A percentile compares a stretch with the other conserved stretches of the same genome.
phyloP scores from a whole-genome alignment of 768 basidiomycete genomes.

The Neoboletus brunneissimus region DNA sequence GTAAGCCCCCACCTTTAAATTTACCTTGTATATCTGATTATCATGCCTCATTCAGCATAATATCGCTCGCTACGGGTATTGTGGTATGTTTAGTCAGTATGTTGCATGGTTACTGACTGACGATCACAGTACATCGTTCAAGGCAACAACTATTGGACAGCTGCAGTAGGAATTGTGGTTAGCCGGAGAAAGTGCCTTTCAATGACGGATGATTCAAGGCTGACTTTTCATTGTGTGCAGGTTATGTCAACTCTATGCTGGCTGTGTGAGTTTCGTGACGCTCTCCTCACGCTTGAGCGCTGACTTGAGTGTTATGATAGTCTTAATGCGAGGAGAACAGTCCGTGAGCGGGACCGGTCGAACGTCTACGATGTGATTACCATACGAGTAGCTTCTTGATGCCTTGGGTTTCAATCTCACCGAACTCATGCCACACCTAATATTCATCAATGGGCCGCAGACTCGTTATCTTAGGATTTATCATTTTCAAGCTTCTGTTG shows the following conservation, averaged over 20 bases:
- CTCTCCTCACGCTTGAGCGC: background rate
- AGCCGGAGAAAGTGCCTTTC: slow-evolving; percentile 4
- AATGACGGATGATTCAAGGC: background rate
- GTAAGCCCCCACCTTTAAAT: too few species aligned
- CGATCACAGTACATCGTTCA: slow-evolving; percentile 2
- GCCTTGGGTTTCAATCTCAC: background rate
- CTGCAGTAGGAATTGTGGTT: background rate
- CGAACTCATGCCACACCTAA: background rate
- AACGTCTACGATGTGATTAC: background rate
- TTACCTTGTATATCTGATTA: too few species aligned
- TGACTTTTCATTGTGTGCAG: background rate
- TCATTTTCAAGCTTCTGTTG: background rate
- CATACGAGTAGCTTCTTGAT: background rate
- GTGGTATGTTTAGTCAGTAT: too few species aligned
- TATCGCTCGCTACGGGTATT: too few species aligned
- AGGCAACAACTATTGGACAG: background rate
- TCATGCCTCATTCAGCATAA: too few species aligned
- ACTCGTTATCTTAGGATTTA: background rate
- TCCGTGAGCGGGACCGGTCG: slow-evolving; percentile 1
- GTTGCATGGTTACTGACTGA: background rate
- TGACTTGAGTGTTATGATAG: background rate
- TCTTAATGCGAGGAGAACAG: slow-evolving; percentile 10
- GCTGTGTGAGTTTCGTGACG: slow-evolving; percentile 6
- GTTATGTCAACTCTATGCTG: slow-evolving; percentile 16
- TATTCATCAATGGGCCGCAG: background rate